Conservation (phyloP, 495 filamentous ascomycete genomes). For the Podospora pseudopauciseta region DNA sequence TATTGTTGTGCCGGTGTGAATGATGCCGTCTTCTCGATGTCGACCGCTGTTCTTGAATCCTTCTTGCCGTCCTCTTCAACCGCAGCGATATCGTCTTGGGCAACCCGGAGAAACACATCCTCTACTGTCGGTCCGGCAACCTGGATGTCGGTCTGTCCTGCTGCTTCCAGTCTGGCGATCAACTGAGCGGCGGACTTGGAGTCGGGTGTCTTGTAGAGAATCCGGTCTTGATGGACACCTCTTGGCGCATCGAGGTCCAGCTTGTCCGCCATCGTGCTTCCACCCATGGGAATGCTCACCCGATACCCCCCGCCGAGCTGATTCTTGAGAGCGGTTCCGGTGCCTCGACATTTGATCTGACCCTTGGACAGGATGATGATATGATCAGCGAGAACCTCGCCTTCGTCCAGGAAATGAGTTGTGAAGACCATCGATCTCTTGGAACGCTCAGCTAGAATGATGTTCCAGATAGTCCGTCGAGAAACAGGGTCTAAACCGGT, state of each 20-base stretch:
- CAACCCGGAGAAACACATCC: conserved; percentile 76
- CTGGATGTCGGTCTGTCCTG: conserved; percentile 59
- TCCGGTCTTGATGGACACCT: conserved; percentile 59
- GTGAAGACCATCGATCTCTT: conserved; percentile 74
- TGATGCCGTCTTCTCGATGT: conserved; percentile 2
- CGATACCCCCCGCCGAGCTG: conserved; percentile 68
- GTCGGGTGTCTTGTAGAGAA: conserved; percentile 60
- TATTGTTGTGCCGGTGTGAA: conserved; percentile 1
- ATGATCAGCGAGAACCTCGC: conserved; percentile 67
- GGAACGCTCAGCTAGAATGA: conserved; percentile 70
- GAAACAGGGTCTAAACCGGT: conserved; percentile 75
- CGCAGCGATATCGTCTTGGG: conserved; percentile 55
- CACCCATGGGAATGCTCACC: conserved; percentile 57
- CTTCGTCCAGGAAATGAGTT: conserved; percentile 77
- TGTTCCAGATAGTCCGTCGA: conserved; percentile 79
- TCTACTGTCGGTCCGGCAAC: conserved; percentile 78
- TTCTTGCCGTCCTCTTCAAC: conserved; percentile 15
- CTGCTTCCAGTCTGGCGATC: conserved; percentile 57
- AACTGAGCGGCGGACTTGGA: conserved; percentile 59
- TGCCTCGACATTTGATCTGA: conserved; percentile 61
- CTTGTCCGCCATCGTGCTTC: conserved; percentile 31
- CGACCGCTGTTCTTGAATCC: neutral
- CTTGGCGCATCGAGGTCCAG: conserved; percentile 43
- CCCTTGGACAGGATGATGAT: conserved; percentile 73
- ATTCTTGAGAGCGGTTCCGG: conserved; percentile 66